Conservation (phyloP, 148 eudicot species). For the Vaccinium corymbosum region DNA sequence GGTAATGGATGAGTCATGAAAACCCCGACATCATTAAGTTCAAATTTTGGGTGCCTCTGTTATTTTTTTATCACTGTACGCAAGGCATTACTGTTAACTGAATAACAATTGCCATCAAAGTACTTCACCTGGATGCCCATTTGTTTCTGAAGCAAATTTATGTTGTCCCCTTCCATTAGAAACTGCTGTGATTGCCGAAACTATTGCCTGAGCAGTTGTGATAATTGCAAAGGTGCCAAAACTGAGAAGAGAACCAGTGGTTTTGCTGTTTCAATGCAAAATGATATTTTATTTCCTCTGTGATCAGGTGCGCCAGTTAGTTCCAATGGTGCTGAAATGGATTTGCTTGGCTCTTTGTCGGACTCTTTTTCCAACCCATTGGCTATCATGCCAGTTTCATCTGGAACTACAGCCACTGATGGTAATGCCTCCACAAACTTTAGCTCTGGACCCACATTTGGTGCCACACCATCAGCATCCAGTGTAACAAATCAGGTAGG, state of each 20-base stretch:
- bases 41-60: neutral
- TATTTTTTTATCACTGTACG: neutral
- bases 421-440: constrained; percentile 29
- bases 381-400: constrained; percentile 57
- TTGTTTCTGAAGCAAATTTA: neutral
- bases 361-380: constrained; percentile 54
- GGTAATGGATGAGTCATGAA: neutral
- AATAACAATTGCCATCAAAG: neutral
- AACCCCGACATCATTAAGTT: neutral
- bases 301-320: constrained; percentile 53
- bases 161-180: neutral
- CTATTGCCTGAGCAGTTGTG: neutral
- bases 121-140: neutral
- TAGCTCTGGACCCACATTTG: constrained; percentile 39
- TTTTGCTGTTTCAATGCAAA: neutral
- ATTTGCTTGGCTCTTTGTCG: constrained; percentile 74
- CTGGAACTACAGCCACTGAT: constrained; percentile 36
- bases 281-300: constrained; percentile 4
- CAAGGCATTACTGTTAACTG: neutral
- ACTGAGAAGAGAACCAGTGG: neutral
- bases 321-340: constrained; percentile 55
- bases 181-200: neutral
- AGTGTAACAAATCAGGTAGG: constrained; percentile 54
- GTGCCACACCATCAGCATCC: constrained; percentile 31
- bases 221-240: neutral